A percentile compares a stretch with the other conserved stretches of the same genome.
phyloP scores from a whole-genome alignment of 805 yeast species.

The Metschnikowia lunata region DNA sequence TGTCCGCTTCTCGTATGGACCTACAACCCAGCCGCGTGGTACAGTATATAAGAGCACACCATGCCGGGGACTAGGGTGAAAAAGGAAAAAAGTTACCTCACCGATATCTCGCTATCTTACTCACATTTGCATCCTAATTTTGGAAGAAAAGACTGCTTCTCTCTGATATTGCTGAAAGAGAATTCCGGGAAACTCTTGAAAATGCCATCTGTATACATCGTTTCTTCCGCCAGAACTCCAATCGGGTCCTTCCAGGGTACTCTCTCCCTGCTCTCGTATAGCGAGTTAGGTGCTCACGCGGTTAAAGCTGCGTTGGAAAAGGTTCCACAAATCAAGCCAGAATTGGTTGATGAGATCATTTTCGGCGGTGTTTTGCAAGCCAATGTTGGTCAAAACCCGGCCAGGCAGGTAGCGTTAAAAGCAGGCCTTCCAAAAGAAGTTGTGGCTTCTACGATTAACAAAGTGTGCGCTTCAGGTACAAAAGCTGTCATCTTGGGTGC shows the following conservation, averaged over 20 bases:
- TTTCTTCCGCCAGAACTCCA: slow-evolving; percentile 90
- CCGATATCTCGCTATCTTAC: too few species aligned
- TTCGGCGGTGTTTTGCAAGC: slow-evolving; percentile 94
- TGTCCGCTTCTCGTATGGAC: too few species aligned
- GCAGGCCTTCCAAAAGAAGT: slow-evolving; percentile 80
- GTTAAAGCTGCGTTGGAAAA: slow-evolving; percentile 82
- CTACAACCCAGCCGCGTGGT: too few species aligned
- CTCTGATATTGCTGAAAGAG: too few species aligned
- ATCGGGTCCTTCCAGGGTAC: slow-evolving; percentile 91
- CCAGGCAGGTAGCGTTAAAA: slow-evolving; percentile 91
- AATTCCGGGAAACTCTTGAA: too few species aligned
- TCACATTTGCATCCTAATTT: too few species aligned
- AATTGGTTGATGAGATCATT: slow-evolving; percentile 80
- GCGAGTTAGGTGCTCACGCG: slow-evolving; percentile 89
- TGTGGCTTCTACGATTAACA: slow-evolving; percentile 88
- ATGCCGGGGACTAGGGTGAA: too few species aligned
- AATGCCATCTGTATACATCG: slow-evolving; percentile 67
- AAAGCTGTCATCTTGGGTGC: slow-evolving; percentile 89
- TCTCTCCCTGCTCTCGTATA: slow-evolving; percentile 67
- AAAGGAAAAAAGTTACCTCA: too few species aligned
- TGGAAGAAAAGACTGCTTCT: too few species aligned
- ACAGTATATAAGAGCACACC: too few species aligned
- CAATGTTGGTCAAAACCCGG: slow-evolving; percentile 95
- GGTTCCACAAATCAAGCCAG: slow-evolving; percentile 75
- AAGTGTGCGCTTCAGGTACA: slow-evolving; percentile 96